phyloP scores from a whole-genome alignment of 805 yeast species.

The Candida taoyuanica region DNA sequence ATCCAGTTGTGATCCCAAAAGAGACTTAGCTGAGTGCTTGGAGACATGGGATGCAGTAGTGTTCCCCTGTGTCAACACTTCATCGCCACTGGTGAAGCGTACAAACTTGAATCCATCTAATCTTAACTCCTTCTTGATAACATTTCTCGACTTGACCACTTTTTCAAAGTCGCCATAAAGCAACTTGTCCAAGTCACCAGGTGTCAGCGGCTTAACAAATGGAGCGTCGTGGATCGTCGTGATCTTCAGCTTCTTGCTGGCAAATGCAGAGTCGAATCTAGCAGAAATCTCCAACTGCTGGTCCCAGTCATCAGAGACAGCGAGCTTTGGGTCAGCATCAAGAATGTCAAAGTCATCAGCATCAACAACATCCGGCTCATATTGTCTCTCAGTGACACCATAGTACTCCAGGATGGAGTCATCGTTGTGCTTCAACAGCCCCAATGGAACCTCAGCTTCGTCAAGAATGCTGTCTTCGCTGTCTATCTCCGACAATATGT shows the following conservation, averaged over 20 bases:
- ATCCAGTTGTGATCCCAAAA: slow-evolving; percentile 4
- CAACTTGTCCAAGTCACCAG: slow-evolving; percentile 40
- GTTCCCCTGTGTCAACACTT: slow-evolving; percentile 6
- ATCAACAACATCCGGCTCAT: slow-evolving; percentile 57
- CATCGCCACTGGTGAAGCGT: slow-evolving; percentile 19
- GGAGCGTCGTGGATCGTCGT: slow-evolving; percentile 24
- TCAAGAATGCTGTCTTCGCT: slow-evolving; percentile 11
- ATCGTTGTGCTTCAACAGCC: slow-evolving; percentile 11
- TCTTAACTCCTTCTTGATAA: slow-evolving; percentile 28
- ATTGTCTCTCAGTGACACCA: slow-evolving; percentile 54
- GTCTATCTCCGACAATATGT: slow-evolving; percentile 14
- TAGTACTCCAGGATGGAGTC: slow-evolving; percentile 20
- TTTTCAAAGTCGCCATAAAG: slow-evolving; percentile 45
- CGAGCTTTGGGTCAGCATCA: slow-evolving; percentile 41
- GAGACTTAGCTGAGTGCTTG: slow-evolving; percentile 1
- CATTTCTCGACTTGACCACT: slow-evolving; percentile 26
- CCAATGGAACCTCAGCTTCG: slow-evolving; percentile 8
- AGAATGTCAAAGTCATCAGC: slow-evolving; percentile 42
- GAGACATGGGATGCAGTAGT: slow-evolving; percentile 8
- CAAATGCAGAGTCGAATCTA: slow-evolving; percentile 21
- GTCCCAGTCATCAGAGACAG: slow-evolving; percentile 58
- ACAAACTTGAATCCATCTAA: slow-evolving; percentile 24
- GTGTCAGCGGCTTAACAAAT: slow-evolving; percentile 22
- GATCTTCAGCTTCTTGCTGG: slow-evolving; percentile 13
- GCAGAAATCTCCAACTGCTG: slow-evolving; percentile 54